Evolutionary conservation across 805 yeast genomes (phyloP).

Genomic region (Candida argentea): DNA sequence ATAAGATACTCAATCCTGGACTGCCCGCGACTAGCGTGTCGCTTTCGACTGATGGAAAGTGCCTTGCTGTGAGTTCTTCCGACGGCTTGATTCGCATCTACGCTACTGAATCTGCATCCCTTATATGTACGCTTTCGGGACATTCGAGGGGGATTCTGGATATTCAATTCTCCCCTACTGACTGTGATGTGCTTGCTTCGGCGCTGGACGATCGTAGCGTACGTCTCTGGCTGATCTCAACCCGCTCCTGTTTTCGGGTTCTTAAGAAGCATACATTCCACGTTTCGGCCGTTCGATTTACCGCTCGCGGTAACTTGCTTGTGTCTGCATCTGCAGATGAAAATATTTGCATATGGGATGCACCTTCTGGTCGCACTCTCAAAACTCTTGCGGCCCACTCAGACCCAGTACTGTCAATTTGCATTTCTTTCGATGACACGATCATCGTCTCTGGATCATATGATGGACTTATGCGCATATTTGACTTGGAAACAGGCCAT

Average conservation of each 20-base stretch:
- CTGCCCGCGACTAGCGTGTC: no score
- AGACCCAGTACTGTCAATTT: constrained; percentile 74
- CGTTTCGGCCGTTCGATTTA: constrained; percentile 63
- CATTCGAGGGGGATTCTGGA: constrained; percentile 70
- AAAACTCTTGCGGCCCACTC: constrained; percentile 87
- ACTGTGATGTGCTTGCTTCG: constrained; percentile 62
- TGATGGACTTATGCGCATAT: constrained; percentile 85
- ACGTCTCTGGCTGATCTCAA: constrained; percentile 55
- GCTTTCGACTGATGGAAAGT: constrained; percentile 52
- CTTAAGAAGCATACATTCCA: constrained; percentile 79
- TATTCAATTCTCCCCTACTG: constrained; percentile 63
- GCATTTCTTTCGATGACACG: constrained; percentile 69
- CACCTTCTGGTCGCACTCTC: constrained; percentile 54
- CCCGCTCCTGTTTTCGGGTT: constrained; percentile 39
- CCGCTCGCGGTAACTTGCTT: constrained; percentile 64
- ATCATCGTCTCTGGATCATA: constrained; percentile 78
- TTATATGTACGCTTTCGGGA: constrained; percentile 33
- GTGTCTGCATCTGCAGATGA: constrained; percentile 86
- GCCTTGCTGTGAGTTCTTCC: constrained; percentile 42
- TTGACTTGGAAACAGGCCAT: constrained; percentile 83
- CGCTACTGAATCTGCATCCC: constrained; percentile 14
- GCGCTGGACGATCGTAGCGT: constrained; percentile 82
- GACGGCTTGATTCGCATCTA: constrained; percentile 19
- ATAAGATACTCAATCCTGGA: no score
- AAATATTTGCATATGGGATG: constrained; percentile 86